Conservation (phyloP, 768 basidiomycete species). For the Paxillus rubicundulus region DNA sequence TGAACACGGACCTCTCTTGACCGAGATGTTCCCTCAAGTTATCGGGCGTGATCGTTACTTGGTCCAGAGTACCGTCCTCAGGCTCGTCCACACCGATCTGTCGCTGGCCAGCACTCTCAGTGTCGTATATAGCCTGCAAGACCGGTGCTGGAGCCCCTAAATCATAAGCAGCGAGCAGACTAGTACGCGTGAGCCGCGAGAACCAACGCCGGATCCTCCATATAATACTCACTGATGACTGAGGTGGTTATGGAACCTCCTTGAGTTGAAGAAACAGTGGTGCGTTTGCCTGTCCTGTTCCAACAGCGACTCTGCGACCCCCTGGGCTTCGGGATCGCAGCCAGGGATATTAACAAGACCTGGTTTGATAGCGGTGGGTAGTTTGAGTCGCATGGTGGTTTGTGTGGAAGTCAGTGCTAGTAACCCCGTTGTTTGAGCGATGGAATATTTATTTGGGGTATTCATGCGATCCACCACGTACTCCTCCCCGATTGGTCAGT, state of each 20-base stretch:
- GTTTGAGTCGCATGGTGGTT: constrained; percentile 5
- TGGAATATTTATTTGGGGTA: too few species aligned
- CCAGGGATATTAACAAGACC: constrained; percentile 51
- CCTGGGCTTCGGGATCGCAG: constrained; percentile 41
- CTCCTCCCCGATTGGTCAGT: too few species aligned
- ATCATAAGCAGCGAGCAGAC: constrained; percentile 56
- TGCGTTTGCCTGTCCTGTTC: constrained; percentile 46
- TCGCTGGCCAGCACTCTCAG: constrained; percentile 37
- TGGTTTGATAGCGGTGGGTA: constrained; percentile 24
- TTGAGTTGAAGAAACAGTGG: constrained; percentile 48
- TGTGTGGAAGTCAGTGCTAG: background rate
- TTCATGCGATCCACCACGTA: too few species aligned
- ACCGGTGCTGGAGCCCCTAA: constrained; percentile 47
- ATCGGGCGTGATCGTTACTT: constrained; percentile 34
- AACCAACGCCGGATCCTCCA: background rate
- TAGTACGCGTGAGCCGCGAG: constrained; percentile 17
- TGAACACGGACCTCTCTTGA: constrained; percentile 40
- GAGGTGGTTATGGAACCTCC: constrained; percentile 56
- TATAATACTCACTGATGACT: constrained; percentile 50
- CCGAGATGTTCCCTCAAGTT: constrained; percentile 53
- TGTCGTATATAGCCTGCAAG: constrained; percentile 49
- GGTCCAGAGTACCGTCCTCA: constrained; percentile 26
- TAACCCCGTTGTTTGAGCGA: too few species aligned
- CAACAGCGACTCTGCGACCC: constrained; percentile 42
- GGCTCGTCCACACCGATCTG: constrained; percentile 40